Base-by-base conservation (phyloP, 306 rosid species). In the Ziziphus jujuba region DNA sequence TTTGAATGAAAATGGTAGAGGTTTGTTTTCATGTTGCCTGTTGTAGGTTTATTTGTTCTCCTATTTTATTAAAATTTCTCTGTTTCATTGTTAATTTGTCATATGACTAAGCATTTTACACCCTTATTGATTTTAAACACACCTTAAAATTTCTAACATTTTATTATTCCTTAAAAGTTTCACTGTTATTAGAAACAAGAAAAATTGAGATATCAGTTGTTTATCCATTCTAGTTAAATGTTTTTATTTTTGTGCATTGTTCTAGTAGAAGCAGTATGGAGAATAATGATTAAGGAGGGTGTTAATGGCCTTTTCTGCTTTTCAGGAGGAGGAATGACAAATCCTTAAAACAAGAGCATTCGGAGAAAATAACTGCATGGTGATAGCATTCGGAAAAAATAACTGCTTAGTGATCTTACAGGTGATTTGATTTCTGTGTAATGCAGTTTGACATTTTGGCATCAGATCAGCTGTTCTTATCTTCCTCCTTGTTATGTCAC, bases 321-420 rank as follows among this genome's bases (percentile, higher is more conserved):
- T 79, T 63, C 80, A 87, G 97, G 83, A 70, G 80, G 67, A 58
- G 66, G 59, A 57, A 31, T 25, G 72, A 75, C 47, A 72, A 53
- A 9, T 57, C 75, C 60, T 20, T 61, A 45, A 73, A 25, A 47
- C 63, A 33, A 61, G 81, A 74, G 72, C 67, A 19, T 31, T 66
- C 73, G 63, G 78, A 78, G 75, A 68, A 77, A 49, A 72, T 72
- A 66, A 77, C 72, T 67, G 65, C 65, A 23, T 82, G 59, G 69
- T 67, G 31, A 74, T 56, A 74, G 72, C 67, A 19, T 31, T 66
- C 73, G 63, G 78, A 78, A 73, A 68, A 77, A 49, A 72, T 72
- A 66, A 77, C 72, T 67, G 65, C 65, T 31, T 82, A 62, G 69
- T 67, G 31, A 74, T 56, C 40, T 35, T 12, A 56, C 66, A 5